These are phyloP conservation scores for Aureobasidium uvarum DNA, from an alignment of 2,329 filamentous ascomycete genomes.

Conservation along the genomic window DNA sequence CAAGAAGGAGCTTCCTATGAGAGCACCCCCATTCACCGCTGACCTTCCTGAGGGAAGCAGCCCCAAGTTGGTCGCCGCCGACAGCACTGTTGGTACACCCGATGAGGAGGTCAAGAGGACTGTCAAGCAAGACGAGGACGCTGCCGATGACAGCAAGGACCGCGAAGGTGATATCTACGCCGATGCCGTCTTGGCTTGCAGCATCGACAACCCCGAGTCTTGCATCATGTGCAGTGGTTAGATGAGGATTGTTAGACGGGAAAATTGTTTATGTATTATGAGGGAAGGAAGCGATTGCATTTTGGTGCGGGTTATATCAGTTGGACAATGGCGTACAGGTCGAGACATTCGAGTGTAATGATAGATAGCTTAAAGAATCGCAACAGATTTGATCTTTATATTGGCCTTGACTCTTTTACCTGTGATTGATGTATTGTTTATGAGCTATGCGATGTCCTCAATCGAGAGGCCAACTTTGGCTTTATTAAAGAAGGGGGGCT, in stretches of 20 bases:
- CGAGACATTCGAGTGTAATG: slow-evolving; percentile 14
- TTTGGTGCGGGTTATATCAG: background rate
- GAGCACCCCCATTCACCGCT: slow-evolving; percentile 69
- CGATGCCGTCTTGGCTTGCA: slow-evolving; percentile 86
- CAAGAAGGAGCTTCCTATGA: slow-evolving; percentile 56
- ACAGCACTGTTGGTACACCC: slow-evolving; percentile 57
- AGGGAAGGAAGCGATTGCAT: slow-evolving; percentile 16
- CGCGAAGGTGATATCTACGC: slow-evolving; percentile 93
- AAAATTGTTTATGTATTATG: slow-evolving; percentile 21
- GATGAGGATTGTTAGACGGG: background rate
- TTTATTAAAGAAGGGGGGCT: no score
- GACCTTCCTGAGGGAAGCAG: slow-evolving; percentile 74
- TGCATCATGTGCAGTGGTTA: slow-evolving; percentile 98
- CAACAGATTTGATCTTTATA: background rate
- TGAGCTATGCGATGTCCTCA: no score
- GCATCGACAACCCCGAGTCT: slow-evolving; percentile 93
- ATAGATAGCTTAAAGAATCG: slow-evolving; percentile 22
- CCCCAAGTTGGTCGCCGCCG: slow-evolving; percentile 72
- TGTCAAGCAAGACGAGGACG: slow-evolving; percentile 69
- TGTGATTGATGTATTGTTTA: no score
- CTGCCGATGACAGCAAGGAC: slow-evolving; percentile 66
- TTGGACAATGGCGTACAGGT: slow-evolving; percentile 13
- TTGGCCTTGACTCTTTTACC: background rate
- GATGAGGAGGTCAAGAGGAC: slow-evolving; percentile 59
- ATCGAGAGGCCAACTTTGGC: no score